Evolutionary conservation across 345 rosid species (phyloP).

Genomic region (Eucalyptus erythrocorys): DNA sequence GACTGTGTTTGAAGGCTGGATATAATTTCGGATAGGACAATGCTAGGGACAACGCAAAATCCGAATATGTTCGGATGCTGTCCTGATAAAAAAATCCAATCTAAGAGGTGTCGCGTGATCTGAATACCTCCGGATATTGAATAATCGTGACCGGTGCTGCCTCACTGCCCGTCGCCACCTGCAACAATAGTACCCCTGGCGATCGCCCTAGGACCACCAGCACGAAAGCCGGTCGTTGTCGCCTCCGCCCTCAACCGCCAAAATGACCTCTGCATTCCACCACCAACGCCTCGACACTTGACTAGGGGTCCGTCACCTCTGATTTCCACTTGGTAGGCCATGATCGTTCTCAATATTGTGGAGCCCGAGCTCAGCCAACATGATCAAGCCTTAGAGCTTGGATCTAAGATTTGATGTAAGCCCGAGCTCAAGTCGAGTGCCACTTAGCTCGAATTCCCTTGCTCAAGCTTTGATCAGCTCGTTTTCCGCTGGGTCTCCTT

Average conservation of each 20-base stretch:
- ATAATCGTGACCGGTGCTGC: background rate
- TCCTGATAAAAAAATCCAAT: background rate
- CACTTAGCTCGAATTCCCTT: background rate
- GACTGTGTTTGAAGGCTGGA: background rate
- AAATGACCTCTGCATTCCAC: background rate
- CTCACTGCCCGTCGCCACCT: background rate
- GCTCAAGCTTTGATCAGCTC: background rate
- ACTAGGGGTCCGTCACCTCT: background rate
- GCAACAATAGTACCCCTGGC: background rate
- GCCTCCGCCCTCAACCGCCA: background rate
- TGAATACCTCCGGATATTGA: background rate
- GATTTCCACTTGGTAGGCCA: background rate
- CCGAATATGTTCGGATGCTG: fast-evolving
- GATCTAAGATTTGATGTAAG: background rate
- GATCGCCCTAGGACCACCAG: background rate
- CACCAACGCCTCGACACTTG: background rate
- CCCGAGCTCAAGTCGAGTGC: background rate
- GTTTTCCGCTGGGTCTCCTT: background rate
- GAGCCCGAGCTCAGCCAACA: background rate
- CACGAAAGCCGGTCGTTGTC: background rate
- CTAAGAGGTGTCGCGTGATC: background rate
- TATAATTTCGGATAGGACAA: background rate
- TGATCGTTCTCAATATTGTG: background rate
- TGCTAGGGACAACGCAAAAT: background rate
- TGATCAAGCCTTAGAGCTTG: background rate